Evolutionary conservation across 495 filamentous ascomycete species (phyloP).

Genomic region (Neurospora intermedia): DNA sequence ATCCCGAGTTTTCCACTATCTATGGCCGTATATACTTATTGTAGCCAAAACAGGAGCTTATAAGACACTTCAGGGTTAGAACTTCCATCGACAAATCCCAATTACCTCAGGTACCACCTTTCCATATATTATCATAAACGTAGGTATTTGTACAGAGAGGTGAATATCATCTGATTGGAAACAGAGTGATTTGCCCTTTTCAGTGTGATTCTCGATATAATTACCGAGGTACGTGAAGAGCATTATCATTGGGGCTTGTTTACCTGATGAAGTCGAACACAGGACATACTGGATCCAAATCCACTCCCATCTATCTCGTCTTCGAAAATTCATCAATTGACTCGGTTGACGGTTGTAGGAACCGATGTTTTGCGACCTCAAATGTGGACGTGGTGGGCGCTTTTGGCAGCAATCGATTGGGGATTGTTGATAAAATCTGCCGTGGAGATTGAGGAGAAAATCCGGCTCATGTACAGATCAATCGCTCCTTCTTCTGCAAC

Average conservation of each 20-base stretch:
- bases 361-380: neutral
- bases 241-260: neutral
- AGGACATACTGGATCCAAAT: neutral
- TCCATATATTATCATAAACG: too few species aligned
- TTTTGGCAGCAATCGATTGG: neutral
- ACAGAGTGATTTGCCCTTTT: neutral
- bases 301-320: neutral
- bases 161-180: neutral
- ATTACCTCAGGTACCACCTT: too few species aligned
- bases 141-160: neutral
- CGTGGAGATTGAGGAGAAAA: neutral
- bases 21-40: neutral
- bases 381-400: neutral
- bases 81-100: too few species aligned
- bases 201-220: too few species aligned
- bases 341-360: neutral
- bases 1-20: constrained; percentile 29
- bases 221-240: neutral
- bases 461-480: neutral
- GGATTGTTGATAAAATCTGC: too few species aligned
- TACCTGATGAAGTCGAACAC: neutral
- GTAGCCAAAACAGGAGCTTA: too few species aligned
- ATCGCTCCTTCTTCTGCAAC: neutral
- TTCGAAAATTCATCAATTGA: neutral
- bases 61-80: too few species aligned